Percentiles rank a stretch among this genome's conserved stretches.
These are phyloP conservation scores for Colletotrichum tropicale DNA, from an alignment of 2,329 filamentous ascomycete genomes.

Conservation along the genomic window DNA sequence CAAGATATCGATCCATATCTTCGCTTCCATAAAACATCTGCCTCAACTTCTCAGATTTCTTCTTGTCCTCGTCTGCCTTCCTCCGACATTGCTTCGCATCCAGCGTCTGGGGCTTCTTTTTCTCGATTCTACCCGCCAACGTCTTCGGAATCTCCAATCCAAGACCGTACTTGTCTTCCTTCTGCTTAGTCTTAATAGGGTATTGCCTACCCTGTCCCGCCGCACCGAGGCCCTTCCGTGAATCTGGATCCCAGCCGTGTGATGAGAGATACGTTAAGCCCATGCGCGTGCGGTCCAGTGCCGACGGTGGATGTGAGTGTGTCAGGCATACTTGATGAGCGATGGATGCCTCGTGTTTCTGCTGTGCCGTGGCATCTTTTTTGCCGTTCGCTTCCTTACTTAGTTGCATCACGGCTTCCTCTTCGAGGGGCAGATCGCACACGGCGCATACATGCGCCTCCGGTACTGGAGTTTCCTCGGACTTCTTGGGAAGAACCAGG, in stretches of 20 bases:
- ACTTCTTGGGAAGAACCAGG: slow-evolving; percentile 59
- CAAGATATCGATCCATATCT: slow-evolving; percentile 78
- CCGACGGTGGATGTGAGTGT: slow-evolving; percentile 75
- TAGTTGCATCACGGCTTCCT: slow-evolving; percentile 1
- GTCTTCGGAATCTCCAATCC: slow-evolving; percentile 57
- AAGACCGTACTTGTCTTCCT: slow-evolving; percentile 77
- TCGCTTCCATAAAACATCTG: slow-evolving; percentile 76
- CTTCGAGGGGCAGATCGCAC: slow-evolving; percentile 38
- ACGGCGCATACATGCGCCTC: slow-evolving; percentile 30
- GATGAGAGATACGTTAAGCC: slow-evolving; percentile 69
- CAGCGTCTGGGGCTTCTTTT: slow-evolving; percentile 53
- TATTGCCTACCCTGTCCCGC: slow-evolving; percentile 74
- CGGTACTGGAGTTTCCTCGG: neutral
- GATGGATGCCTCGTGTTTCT: slow-evolving; percentile 63
- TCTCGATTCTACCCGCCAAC: slow-evolving; percentile 41
- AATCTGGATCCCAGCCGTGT: slow-evolving; percentile 78
- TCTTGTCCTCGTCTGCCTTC: slow-evolving; percentile 65
- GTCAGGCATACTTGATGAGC: slow-evolving; percentile 73
- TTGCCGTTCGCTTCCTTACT: slow-evolving; percentile 25
- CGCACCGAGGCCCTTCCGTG: slow-evolving; percentile 73
- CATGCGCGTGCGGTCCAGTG: slow-evolving; percentile 72
- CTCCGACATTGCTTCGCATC: slow-evolving; percentile 75
- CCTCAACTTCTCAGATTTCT: slow-evolving; percentile 66
- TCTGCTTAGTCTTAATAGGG: slow-evolving; percentile 74
- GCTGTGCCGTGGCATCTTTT: slow-evolving; percentile 20